A percentile compares a stretch with the other conserved stretches of the same genome.
Conservation (phyloP, 225 moss, liverwort and hornwort species). For the Climacium dendroides region DNA sequence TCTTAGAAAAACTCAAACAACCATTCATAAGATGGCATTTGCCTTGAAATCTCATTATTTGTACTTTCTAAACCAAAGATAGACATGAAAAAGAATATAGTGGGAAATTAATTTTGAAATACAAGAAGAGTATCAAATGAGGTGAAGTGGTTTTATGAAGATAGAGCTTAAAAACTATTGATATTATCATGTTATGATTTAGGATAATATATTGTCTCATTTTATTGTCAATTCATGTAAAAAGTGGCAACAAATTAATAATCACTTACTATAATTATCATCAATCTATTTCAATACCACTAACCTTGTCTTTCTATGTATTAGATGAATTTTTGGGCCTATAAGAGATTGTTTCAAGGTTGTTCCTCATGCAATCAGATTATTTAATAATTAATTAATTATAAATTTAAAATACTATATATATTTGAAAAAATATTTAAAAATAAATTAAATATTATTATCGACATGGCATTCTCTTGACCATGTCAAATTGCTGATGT, state of each 20-base stretch:
- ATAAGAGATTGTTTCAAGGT: too few species aligned
- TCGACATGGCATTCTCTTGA: too few species aligned
- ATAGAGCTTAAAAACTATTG: neutral
- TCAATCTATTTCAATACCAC: neutral
- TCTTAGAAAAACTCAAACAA: fast-evolving
- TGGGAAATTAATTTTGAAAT: neutral
- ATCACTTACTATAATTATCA: neutral
- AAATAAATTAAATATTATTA: too few species aligned
- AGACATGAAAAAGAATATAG: neutral
- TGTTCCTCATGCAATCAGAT: too few species aligned
- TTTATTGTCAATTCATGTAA: neutral
- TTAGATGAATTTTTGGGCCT: too few species aligned
- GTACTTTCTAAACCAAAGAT: neutral
- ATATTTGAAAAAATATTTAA: too few species aligned
- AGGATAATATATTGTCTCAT: neutral
- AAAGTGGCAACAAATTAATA: neutral
- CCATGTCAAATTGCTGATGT: too few species aligned
- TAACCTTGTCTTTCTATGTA: too few species aligned
- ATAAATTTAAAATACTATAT: too few species aligned
- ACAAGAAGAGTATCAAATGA: neutral
- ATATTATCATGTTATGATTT: neutral
- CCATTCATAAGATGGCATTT: fast-evolving
- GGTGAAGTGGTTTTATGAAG: too few species aligned
- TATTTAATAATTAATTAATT: too few species aligned
- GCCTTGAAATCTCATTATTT: neutral